These are phyloP conservation scores for Vanderwaltozyma polyspora DNA, from an alignment of 805 yeast species.

Conservation along the genomic window DNA sequence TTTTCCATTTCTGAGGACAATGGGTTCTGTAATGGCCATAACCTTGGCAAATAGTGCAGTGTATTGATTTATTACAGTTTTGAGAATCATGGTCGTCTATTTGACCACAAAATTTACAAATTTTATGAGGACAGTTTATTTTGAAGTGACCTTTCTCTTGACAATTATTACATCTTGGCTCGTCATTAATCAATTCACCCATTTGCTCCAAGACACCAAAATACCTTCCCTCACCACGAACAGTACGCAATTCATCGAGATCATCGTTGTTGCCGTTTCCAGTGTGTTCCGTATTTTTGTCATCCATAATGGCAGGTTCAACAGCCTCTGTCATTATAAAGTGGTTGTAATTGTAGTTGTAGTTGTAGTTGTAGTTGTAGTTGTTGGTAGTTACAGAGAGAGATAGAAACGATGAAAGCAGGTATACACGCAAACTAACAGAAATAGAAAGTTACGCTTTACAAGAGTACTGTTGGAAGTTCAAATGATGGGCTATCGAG, in stretches of 20 bases:
- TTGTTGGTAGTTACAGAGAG: too few relatives aligned
- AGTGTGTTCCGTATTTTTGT: not conserved
- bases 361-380: too few relatives aligned
- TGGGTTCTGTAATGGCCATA: slow-evolving; percentile 61
- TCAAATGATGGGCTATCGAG: too few relatives aligned
- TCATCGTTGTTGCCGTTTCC: slow-evolving; percentile 37
- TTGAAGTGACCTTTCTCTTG: slow-evolving; percentile 73
- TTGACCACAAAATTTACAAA: slow-evolving; percentile 75
- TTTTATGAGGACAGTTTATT: slow-evolving; percentile 65
- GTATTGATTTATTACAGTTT: slow-evolving; percentile 71
- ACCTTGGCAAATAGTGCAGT: slow-evolving; percentile 71
- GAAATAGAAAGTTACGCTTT: too few relatives aligned
- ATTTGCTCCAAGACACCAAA: slow-evolving; percentile 45
- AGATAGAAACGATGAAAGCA: too few relatives aligned
- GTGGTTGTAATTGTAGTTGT: too few relatives aligned
- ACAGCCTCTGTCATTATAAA: too few relatives aligned
- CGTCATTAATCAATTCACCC: slow-evolving; percentile 16
- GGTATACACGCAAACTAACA: too few relatives aligned
- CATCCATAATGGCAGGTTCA: not conserved
- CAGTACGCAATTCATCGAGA: slow-evolving; percentile 52
- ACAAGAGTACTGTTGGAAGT: too few relatives aligned
- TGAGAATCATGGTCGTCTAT: slow-evolving; percentile 73
- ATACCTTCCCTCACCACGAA: slow-evolving; percentile 77
- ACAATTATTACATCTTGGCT: slow-evolving; percentile 60
- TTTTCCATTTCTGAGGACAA: slow-evolving; percentile 49